Conservation (phyloP, 805 yeast species). For the Ogataea siamensis region DNA sequence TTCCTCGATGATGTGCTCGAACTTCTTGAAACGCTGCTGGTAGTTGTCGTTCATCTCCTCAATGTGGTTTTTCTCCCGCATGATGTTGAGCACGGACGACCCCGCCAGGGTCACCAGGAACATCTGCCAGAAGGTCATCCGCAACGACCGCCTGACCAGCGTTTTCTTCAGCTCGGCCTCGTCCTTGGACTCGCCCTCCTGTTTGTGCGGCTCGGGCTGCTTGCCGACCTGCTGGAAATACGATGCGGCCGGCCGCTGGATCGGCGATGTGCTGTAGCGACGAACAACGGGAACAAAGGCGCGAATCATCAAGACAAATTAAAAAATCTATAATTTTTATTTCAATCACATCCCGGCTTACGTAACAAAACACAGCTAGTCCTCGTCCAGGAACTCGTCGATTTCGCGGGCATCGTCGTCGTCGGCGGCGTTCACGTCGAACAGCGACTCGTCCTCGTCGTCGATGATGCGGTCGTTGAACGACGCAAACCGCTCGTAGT, state of each 20-base stretch:
- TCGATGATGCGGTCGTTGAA: conserved; percentile 34
- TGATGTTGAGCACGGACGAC: conserved; percentile 47
- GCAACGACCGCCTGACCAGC: conserved; percentile 29
- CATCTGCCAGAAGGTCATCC: conserved; percentile 34
- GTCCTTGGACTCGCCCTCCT: conserved; percentile 17
- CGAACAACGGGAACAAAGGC: conserved; percentile 1
- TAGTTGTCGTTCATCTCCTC: conserved; percentile 43
- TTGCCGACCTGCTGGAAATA: conserved; percentile 28
- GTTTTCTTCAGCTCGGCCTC: conserved; percentile 23
- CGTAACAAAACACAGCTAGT: conserved; percentile 25
- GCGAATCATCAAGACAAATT: conserved; percentile 5
- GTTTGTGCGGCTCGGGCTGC: conserved; percentile 26
- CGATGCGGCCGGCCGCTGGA: conserved; percentile 23
- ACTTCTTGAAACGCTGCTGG: conserved; percentile 37
- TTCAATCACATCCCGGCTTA: background rate
- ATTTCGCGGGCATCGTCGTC: conserved; percentile 52
- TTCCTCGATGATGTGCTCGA: conserved; percentile 24
- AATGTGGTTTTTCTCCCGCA: conserved; percentile 42
- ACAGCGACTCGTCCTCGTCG: conserved; percentile 33
- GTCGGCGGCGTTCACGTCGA: conserved; percentile 32
- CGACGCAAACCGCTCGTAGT: conserved; percentile 23
- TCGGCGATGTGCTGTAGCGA: conserved; percentile 8
- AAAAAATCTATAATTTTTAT: background rate
- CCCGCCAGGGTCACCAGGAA: conserved; percentile 30
- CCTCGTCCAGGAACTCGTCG: conserved; percentile 39